Conservation (phyloP, 1,139 yeast genomes). For the Blastobotrys apis region DNA sequence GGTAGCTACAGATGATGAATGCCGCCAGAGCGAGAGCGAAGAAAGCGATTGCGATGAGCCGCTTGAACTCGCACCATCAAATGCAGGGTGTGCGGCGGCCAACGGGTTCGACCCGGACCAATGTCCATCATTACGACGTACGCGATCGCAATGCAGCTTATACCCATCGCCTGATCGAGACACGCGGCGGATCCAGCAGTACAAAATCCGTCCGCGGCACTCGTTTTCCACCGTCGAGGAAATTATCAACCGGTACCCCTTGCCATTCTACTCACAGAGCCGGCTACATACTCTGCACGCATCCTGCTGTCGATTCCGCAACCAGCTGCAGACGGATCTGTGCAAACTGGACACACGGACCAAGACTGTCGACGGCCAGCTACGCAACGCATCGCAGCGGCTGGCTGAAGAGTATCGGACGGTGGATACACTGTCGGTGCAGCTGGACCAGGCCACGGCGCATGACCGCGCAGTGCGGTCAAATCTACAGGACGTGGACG, state of each 20-base stretch:
- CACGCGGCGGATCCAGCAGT: conserved; percentile 11
- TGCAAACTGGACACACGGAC: conserved; percentile 14
- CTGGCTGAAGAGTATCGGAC: conserved; percentile 18
- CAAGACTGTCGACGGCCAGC: background rate
- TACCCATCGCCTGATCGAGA: no score
- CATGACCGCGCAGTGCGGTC: conserved; percentile 37
- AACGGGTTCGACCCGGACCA: no score
- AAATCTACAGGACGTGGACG: conserved; percentile 59
- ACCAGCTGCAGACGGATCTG: conserved; percentile 17
- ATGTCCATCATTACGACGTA: no score
- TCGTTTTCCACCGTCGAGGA: conserved; percentile 48
- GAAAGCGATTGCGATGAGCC: no score
- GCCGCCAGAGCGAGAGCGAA: background rate
- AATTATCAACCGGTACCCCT: conserved; percentile 34
- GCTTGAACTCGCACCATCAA: background rate
- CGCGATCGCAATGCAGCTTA: no score
- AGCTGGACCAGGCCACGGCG: conserved; percentile 21
- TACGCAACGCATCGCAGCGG: background rate
- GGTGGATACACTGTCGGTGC: conserved; percentile 18
- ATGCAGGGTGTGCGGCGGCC: conserved; percentile 1
- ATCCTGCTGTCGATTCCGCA: conserved; percentile 3
- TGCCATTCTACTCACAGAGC: conserved; percentile 25
- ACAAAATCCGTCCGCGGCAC: conserved; percentile 19
- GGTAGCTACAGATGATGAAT: background rate
- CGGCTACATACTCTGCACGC: background rate